A percentile compares a stretch with the other conserved stretches of the same genome.
Conservation (phyloP, 176 grass and related monocot species). For the Avena eriantha region DNA sequence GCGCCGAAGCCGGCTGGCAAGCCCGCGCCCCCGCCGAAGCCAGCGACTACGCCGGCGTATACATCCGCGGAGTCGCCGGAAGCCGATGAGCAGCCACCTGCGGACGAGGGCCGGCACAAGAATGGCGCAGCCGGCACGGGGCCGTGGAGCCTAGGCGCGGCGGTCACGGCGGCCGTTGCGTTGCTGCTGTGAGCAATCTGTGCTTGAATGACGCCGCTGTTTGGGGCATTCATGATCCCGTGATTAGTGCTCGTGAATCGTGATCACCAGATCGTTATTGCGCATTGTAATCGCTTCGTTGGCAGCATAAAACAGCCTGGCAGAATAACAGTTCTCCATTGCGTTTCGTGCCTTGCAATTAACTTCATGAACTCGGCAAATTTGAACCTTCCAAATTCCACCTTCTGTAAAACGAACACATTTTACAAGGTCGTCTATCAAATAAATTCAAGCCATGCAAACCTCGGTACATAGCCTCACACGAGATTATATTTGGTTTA, state of each 20-base stretch:
- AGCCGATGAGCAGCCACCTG: background rate
- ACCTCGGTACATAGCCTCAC: no score
- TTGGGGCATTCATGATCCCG: background rate
- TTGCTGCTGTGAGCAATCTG: conserved; percentile 27
- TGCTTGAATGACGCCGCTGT: background rate
- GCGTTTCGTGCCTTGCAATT: no score
- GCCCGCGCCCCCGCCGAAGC: background rate
- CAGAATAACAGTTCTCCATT: no score
- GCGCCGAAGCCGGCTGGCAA: background rate
- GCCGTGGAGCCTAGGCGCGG: conserved; percentile 37
- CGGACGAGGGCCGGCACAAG: conserved; percentile 18
- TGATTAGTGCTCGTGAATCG: background rate
- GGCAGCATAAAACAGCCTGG: no score
- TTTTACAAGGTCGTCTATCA: no score
- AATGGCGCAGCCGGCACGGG: conserved; percentile 10
- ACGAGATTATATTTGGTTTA: no score
- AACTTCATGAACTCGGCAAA: no score
- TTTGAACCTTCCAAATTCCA: no score
- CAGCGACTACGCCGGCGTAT: background rate
- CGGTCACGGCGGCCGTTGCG: background rate
- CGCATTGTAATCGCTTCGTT: no score
- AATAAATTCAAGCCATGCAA: no score
- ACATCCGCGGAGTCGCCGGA: background rate
- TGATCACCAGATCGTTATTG: no score
- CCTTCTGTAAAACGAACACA: no score